phyloP scores from a whole-genome alignment of 441 rosid species.

The Adansonia madagascariensis region DNA sequence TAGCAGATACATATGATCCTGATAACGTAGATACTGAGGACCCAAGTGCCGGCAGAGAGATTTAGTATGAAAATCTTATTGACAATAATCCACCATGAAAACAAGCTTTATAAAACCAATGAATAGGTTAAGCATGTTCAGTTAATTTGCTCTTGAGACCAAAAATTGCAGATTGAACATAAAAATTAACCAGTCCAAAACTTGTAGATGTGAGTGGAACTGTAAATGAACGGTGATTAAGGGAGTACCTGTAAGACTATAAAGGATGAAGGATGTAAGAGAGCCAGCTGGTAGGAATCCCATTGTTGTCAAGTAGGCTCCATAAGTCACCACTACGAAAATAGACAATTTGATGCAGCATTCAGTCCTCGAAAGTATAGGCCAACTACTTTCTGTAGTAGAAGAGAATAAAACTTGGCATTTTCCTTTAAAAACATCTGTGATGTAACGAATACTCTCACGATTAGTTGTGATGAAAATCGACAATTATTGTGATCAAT shows the following conservation, averaged over 20 bases:
- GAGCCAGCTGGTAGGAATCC: constrained; percentile 85
- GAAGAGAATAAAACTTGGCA: constrained; percentile 19
- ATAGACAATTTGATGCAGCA: constrained; percentile 90
- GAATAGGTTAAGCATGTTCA: background rate
- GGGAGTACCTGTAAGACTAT: constrained; percentile 77
- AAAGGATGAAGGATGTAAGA: constrained; percentile 88
- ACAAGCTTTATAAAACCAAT: background rate
- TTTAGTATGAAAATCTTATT: background rate
- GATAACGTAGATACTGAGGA: constrained; percentile 76
- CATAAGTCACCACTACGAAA: constrained; percentile 77
- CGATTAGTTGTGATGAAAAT: no score
- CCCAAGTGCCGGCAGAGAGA: constrained; percentile 65
- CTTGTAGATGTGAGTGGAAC: background rate
- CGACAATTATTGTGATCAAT: no score
- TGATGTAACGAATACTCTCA: background rate
- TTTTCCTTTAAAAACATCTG: background rate
- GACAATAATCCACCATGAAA: background rate
- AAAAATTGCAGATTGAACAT: constrained; percentile 8
- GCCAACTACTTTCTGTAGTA: constrained; percentile 68
- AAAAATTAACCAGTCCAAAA: constrained; percentile 19
- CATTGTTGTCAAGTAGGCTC: constrained; percentile 77
- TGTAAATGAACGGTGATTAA: no score
- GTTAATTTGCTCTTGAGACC: constrained; percentile 1
- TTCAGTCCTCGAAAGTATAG: constrained; percentile 79
- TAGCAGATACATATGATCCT: constrained; percentile 80